Conservation (phyloP, 2,329 filamentous ascomycete genomes). For the Fusarium sp. region DNA sequence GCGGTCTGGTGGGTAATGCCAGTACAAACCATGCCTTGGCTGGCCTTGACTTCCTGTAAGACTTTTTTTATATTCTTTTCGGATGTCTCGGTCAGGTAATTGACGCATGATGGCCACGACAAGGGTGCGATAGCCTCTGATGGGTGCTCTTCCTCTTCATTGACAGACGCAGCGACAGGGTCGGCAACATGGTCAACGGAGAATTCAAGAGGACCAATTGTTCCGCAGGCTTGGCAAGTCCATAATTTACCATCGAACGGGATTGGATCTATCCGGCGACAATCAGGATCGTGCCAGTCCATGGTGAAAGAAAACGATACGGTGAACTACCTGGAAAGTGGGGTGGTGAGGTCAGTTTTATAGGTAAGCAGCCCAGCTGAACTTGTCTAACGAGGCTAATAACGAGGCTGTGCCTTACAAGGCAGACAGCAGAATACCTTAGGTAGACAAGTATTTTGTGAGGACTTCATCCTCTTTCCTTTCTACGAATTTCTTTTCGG, state of each 20-base stretch:
- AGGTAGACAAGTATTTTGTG: too few species aligned
- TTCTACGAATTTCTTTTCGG: neutral
- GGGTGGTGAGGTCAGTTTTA: slow-evolving; percentile 9
- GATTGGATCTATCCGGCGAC: slow-evolving; percentile 16
- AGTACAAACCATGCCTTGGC: neutral
- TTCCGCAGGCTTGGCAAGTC: slow-evolving; percentile 23
- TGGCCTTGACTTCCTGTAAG: neutral
- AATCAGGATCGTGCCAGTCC: slow-evolving; percentile 24
- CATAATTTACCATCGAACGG: slow-evolving; percentile 8
- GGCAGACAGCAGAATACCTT: neutral
- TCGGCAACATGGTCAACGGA: neutral
- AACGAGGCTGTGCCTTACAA: neutral
- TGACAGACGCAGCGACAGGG: neutral
- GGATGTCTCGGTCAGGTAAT: neutral
- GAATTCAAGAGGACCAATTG: slow-evolving; percentile 13
- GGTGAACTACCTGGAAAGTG: neutral
- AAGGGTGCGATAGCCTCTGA: neutral
- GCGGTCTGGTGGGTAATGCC: slow-evolving; percentile 7
- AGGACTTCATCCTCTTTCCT: neutral
- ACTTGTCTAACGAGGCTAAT: neutral
- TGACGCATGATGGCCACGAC: slow-evolving; percentile 5
- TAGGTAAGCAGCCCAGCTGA: slow-evolving; percentile 1
- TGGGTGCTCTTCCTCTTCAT: neutral
- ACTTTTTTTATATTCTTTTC: neutral
- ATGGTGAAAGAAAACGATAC: neutral